Percentiles rank a stretch among this genome's conserved stretches.
Evolutionary conservation across 495 filamentous ascomycete species (phyloP).

Genomic region (Aspergillus heteromorphus): DNA sequence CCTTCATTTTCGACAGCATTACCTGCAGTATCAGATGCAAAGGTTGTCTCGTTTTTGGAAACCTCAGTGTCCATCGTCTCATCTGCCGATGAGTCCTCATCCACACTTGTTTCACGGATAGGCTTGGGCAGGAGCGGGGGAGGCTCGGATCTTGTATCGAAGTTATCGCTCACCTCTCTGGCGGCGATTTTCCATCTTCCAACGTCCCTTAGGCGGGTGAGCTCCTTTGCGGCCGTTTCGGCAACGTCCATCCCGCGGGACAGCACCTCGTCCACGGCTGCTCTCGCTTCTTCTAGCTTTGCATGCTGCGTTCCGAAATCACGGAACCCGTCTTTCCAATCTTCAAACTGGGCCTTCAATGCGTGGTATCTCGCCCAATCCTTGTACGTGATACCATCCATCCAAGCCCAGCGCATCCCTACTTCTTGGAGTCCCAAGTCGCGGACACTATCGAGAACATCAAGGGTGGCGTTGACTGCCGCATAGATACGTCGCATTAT

Average conservation of each 20-base stretch:
- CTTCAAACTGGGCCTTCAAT: constrained; percentile 74
- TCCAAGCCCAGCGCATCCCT: constrained; percentile 97
- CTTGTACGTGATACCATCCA: constrained; percentile 90
- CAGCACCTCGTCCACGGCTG: constrained; percentile 64
- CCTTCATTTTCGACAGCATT: not conserved
- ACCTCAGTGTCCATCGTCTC: constrained; percentile 3
- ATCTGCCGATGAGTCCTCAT: constrained; percentile 7
- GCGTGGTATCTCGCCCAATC: constrained; percentile 91
- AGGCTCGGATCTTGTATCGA: constrained; percentile 51
- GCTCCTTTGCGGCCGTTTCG: constrained; percentile 73
- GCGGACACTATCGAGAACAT: constrained; percentile 75
- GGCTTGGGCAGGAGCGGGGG: constrained; percentile 40
- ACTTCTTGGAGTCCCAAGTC: constrained; percentile 91
- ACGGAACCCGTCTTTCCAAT: constrained; percentile 79
- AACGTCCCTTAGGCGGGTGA: constrained; percentile 77
- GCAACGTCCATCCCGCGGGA: constrained; percentile 74
- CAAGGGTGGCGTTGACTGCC: constrained; percentile 74
- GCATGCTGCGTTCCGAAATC: constrained; percentile 65
- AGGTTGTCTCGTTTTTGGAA: constrained; percentile 2
- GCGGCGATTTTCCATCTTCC: constrained; percentile 80
- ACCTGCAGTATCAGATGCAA: not conserved
- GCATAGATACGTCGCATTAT: constrained; percentile 62
- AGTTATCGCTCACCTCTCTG: constrained; percentile 70
- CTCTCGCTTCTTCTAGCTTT: constrained; percentile 62
- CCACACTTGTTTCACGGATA: constrained; percentile 20